Evolutionary conservation across 768 basidiomycete species (phyloP), one percentile per base, ranked within the genome.

Genomic region (Suillus subalutaceus): DNA sequence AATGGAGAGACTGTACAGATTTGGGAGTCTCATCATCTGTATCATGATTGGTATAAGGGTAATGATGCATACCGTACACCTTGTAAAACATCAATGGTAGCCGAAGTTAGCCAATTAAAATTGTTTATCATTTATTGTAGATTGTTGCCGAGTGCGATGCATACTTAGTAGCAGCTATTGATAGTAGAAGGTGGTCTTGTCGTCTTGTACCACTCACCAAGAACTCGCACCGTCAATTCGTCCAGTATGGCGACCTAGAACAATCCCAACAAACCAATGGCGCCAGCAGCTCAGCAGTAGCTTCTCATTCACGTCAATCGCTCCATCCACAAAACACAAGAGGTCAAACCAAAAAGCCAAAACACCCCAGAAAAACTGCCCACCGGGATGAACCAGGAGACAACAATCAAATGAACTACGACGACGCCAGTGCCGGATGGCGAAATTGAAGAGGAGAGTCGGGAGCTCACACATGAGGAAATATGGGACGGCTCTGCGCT

Each of bases 401-500:
- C 0, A 64, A 71, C n/a, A n/a, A n/a, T 41, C 67, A 66, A 43
- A 68, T 80, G 72, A 69, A 70, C 9, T 82, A 81, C 63, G 78
- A 62, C 13, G 59, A 52, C 43, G 62, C 20, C 41, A 46, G 74
- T 30, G 73, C 71, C n/a, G n/a, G n/a, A n/a, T n/a, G n/a, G n/a
- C n/a, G n/a, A n/a, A n/a, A n/a, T n/a, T n/a, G n/a, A n/a, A n/a
- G n/a, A 83, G 41, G 86, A 89, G 71, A 88, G 88, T 68, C 82
- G 88, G 35, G 82, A 87, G 63, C 81, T 93, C 65, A 87, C 89
- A 10, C 84, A 89, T 43, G 85, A 88, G 56, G 92, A 94, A 71
- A 88, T 93, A 44, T 94, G 93, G 93, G 92, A 94, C 69, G 93
- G 94, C 74, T 90, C 90, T 43, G 91, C 90, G 5, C 83, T 94